Evolutionary conservation across 2,329 filamentous ascomycete species (phyloP).

Genomic region (Beauveria sp.): DNA sequence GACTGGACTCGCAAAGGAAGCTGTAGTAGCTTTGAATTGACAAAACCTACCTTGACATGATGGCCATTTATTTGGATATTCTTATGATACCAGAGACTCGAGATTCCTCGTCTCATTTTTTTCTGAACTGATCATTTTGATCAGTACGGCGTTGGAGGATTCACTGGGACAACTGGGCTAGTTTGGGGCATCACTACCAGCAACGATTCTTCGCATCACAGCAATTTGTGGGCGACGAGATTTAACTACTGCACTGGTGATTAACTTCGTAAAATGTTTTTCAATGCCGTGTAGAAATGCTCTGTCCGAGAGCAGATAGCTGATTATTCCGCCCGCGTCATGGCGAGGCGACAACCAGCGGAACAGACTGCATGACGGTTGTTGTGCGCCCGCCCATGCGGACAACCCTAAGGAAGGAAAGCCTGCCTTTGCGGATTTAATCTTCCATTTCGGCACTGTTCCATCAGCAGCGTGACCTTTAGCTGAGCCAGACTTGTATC

Average conservation of each 20-base stretch:
- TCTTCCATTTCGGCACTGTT: neutral
- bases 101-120: neutral
- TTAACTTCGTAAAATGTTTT: neutral
- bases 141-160: neutral
- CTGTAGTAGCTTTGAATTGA: constrained; percentile 13
- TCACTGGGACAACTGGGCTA: neutral
- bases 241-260: neutral
- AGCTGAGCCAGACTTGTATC: neutral
- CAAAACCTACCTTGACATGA: constrained; percentile 10
- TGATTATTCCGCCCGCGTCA: no score
- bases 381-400: neutral
- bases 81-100: constrained; percentile 10
- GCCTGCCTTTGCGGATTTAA: neutral
- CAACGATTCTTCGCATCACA: neutral
- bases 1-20: constrained; percentile 7
- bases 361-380: neutral
- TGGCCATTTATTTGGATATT: constrained; percentile 5
- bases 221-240: neutral
- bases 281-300: neutral
- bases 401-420: neutral
- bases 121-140: neutral
- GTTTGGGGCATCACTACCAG: neutral
- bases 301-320: neutral
- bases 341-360: neutral
- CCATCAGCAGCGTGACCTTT: neutral